Conservation (phyloP, 1,139 yeast genomes). For the Suhomyces guaymorum region DNA sequence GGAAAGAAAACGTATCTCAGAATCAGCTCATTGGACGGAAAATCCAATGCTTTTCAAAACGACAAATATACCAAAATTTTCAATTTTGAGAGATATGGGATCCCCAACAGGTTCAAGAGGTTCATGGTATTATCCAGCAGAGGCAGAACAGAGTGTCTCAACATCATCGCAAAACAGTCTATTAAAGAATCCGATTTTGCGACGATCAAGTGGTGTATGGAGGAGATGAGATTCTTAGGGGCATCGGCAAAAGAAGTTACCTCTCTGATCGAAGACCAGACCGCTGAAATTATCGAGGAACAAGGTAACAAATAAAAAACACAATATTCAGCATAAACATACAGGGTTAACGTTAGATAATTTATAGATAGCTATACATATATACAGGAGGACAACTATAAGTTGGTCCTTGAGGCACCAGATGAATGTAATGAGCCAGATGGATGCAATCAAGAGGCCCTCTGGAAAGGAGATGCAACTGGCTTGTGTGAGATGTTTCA, state of each 20-base stretch:
- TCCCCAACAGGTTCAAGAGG: constrained; percentile 18
- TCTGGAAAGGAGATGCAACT: no score
- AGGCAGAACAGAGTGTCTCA: constrained; percentile 19
- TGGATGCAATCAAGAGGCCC: background rate
- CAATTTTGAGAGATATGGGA: constrained; percentile 17
- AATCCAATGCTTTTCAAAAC: constrained; percentile 6
- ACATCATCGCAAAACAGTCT: constrained; percentile 25
- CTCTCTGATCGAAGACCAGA: no score
- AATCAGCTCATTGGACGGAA: constrained; percentile 10
- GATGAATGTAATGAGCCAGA: no score
- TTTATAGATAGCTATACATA: constrained; percentile 13
- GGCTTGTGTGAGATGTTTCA: no score
- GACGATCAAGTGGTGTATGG: constrained; percentile 33
- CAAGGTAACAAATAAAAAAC: no score
- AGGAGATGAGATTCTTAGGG: constrained; percentile 36
- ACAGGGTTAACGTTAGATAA: constrained; percentile 6
- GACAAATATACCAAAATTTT: constrained; percentile 9
- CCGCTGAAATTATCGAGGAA: no score
- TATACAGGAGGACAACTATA: constrained; percentile 6
- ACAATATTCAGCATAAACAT: no score
- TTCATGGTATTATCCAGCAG: constrained; percentile 15
- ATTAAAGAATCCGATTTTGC: constrained; percentile 24
- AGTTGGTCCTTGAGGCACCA: no score
- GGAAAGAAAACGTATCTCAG: constrained; percentile 17
- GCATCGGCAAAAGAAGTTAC: constrained; percentile 26